phyloP scores from a whole-genome alignment of 768 basidiomycete genomes.

The Lactarius sanguifluus region DNA sequence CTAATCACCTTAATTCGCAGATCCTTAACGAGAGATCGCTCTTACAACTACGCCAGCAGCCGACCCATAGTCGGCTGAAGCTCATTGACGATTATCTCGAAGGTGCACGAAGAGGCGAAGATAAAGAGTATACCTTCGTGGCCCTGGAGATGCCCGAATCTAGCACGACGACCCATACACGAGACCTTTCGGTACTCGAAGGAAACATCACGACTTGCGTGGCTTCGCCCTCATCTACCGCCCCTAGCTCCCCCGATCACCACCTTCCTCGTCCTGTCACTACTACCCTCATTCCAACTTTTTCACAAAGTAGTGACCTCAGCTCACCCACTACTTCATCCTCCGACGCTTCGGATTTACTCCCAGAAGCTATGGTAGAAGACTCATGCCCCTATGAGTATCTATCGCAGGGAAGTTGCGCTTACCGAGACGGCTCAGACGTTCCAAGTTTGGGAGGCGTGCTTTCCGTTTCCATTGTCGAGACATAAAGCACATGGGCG shows the following conservation, averaged over 20 bases:
- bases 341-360: not conserved
- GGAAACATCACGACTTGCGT: not conserved
- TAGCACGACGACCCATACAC: not conserved
- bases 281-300: not conserved
- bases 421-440: not conserved
- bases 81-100: conserved; percentile 1
- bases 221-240: not conserved
- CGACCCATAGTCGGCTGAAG: not conserved
- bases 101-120: conserved; percentile 1
- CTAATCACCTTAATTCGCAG: not conserved
- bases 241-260: not conserved
- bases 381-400: not conserved
- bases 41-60: not conserved
- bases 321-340: not conserved
- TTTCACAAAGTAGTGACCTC: not conserved
- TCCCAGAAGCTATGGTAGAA: not conserved
- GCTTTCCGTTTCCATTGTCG: not conserved
- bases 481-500: not conserved
- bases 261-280: not conserved
- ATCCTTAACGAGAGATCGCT: not conserved
- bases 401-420: not conserved
- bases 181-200: not conserved
- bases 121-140: not conserved
- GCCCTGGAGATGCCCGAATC: not conserved
- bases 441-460: not conserved